Percentiles rank a stretch among this genome's conserved stretches.
phyloP scores from a whole-genome alignment of 2,329 filamentous ascomycete species.

The Ascochyta clinopodiicola region DNA sequence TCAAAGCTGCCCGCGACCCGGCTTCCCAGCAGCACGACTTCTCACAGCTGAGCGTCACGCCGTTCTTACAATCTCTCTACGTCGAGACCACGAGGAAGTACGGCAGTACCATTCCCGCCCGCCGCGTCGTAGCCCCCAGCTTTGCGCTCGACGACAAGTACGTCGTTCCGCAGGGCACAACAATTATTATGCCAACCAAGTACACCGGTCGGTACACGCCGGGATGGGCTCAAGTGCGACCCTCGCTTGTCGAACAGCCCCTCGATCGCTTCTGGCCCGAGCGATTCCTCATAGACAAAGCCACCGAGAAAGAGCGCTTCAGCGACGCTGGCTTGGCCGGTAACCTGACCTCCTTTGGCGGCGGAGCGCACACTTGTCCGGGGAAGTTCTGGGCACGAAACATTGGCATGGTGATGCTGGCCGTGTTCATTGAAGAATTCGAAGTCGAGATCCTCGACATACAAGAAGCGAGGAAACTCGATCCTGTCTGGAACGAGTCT shows the following conservation, averaged over 20 bases:
- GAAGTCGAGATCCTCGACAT: not conserved
- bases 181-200: conserved; percentile 19
- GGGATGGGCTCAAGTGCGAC: conserved; percentile 3
- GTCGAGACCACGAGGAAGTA: conserved; percentile 23
- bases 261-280: conserved; percentile 24
- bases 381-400: conserved; percentile 24
- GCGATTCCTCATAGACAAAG: conserved; percentile 9
- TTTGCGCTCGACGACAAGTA: conserved; percentile 24
- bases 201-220: conserved; percentile 13
- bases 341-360: conserved; percentile 24
- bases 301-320: conserved; percentile 7
- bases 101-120: conserved; percentile 9
- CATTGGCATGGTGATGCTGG: conserved; percentile 19
- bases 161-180: conserved; percentile 15
- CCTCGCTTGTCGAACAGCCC: conserved; percentile 1
- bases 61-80: conserved; percentile 25
- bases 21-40: conserved; percentile 10
- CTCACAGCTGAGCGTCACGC: conserved; percentile 17
- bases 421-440: not conserved
- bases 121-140: conserved; percentile 7
- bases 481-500: not conserved
- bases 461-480: not conserved
- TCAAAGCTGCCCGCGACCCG: not conserved
- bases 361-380: conserved; percentile 28
- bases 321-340: conserved; percentile 24